Evolutionary conservation across 441 rosid species (phyloP), one percentile per base, ranked within the genome.

Genomic region (Geranium incanum): DNA sequence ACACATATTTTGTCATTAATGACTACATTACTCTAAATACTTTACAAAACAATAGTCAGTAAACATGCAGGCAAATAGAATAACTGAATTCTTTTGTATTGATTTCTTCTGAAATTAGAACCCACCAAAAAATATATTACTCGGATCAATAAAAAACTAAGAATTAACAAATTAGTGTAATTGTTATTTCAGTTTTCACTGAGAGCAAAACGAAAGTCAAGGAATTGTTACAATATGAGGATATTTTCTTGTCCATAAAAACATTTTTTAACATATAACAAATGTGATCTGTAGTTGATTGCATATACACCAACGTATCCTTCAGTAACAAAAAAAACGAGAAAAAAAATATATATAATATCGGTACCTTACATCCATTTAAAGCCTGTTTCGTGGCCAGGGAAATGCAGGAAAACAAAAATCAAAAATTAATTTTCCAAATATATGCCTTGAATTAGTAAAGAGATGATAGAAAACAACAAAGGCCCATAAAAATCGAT

Each of bases 71-170:
- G 41, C 4, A 67, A 6, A 50, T 1, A 59, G 21, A 21, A 21
- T 21, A 16, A 59, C 28, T 19, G 28, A 16, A 59, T 15, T 59
- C 15, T 59, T 16, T 15, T 50, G 57, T 8, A 50, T 13, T 50
- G 3, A 12, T 50, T 50, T 50, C 57, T 50, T 50, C 16, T 50
- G 57, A 50, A 50, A 11, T 12, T 50, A 59, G 11, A 28, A 16
- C 50, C 57, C 12, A 15, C 57, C 57, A 12, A 12, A 68, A 78
- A 55, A 64, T 66, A 64, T 66, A 66, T n/a, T 11, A 43, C 1
- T 70, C 36, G 48, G 28, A 33, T 19, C 13, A 36, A 59, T 48
- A 11, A 43, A 33, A 60, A 55, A 63, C 2, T 52, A 36, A 43
- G 50, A 43, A 43, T 43, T 43, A 43, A 7, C 50, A 43, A 28